phyloP scores from a whole-genome alignment of 805 yeast genomes.

The Monosporozyma solicola region DNA sequence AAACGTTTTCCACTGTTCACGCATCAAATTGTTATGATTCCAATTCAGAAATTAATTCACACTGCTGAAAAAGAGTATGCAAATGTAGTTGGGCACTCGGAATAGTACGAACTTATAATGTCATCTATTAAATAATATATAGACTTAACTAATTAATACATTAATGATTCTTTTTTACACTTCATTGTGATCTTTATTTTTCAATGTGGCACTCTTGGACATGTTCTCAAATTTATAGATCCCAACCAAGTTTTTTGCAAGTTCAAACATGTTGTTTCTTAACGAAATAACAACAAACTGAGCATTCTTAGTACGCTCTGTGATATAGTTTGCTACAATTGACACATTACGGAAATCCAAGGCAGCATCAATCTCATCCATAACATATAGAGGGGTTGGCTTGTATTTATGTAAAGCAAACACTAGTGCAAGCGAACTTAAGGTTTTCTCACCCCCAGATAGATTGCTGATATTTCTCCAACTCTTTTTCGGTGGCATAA shows the following conservation, averaged over 20 bases:
- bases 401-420: constrained; percentile 93
- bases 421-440: constrained; percentile 88
- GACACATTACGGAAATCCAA: constrained; percentile 94
- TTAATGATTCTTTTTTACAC: background rate
- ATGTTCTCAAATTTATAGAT: constrained; percentile 87
- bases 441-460: constrained; percentile 96
- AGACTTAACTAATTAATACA: background rate
- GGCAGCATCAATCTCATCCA: constrained; percentile 99
- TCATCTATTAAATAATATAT: background rate
- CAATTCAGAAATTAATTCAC: constrained; percentile 63
- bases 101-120: constrained; percentile 1
- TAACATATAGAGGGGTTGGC: constrained; percentile 94
- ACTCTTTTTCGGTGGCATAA: constrained; percentile 97
- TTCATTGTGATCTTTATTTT: constrained; percentile 42
- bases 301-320: constrained; percentile 91
- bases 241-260: constrained; percentile 90
- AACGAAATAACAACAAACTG: constrained; percentile 93
- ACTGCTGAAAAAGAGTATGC: constrained; percentile 48
- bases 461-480: constrained; percentile 94
- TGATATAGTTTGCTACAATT: constrained; percentile 94
- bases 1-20: constrained; percentile 77
- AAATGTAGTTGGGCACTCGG: constrained; percentile 34
- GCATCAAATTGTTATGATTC: constrained; percentile 68
- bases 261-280: constrained; percentile 95
- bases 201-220: constrained; percentile 76